Conservation (phyloP, 2,329 filamentous ascomycete species). For the Neobulgaria alba region DNA sequence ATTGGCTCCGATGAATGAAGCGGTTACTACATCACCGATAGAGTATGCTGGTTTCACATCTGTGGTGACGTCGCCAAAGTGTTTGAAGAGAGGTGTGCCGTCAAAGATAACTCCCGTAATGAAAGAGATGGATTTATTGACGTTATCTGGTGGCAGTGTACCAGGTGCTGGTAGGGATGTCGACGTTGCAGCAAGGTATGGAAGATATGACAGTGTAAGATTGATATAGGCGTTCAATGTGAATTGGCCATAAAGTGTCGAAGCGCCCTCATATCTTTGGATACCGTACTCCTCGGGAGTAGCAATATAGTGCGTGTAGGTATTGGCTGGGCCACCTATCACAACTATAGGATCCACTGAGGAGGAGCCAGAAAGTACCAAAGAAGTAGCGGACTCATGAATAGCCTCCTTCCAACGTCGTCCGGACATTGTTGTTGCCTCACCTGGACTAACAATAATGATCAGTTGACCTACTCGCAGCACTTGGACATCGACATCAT, state of each 20-base stretch:
- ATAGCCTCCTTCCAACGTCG: slow-evolving; percentile 76
- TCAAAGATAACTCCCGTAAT: slow-evolving; percentile 75
- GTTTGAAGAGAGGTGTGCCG: slow-evolving; percentile 51
- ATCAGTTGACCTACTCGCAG: slow-evolving; percentile 78
- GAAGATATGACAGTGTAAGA: slow-evolving; percentile 64
- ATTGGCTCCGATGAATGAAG: slow-evolving; percentile 76
- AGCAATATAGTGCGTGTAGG: slow-evolving; percentile 70
- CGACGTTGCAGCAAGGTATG: slow-evolving; percentile 48
- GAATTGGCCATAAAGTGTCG: slow-evolving; percentile 77
- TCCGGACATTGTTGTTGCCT: slow-evolving; percentile 88
- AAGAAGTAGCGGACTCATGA: slow-evolving; percentile 39
- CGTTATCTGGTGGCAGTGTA: slow-evolving; percentile 70
- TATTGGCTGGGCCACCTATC: slow-evolving; percentile 82
- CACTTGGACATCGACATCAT: slow-evolving; percentile 82
- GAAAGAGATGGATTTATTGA: slow-evolving; percentile 66
- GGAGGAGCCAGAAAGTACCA: slow-evolving; percentile 24
- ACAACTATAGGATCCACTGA: slow-evolving; percentile 63
- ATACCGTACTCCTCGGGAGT: slow-evolving; percentile 73
- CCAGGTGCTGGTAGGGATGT: slow-evolving; percentile 38
- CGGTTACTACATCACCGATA: slow-evolving; percentile 53
- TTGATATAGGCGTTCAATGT: slow-evolving; percentile 84
- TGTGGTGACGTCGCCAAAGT: slow-evolving; percentile 59
- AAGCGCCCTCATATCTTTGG: slow-evolving; percentile 92
- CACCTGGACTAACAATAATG: slow-evolving; percentile 76
- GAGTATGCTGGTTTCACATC: slow-evolving; percentile 46